Evolutionary conservation across 2,329 filamentous ascomycete genomes (phyloP).

Genomic region (Epicoccum sorghinum): DNA sequence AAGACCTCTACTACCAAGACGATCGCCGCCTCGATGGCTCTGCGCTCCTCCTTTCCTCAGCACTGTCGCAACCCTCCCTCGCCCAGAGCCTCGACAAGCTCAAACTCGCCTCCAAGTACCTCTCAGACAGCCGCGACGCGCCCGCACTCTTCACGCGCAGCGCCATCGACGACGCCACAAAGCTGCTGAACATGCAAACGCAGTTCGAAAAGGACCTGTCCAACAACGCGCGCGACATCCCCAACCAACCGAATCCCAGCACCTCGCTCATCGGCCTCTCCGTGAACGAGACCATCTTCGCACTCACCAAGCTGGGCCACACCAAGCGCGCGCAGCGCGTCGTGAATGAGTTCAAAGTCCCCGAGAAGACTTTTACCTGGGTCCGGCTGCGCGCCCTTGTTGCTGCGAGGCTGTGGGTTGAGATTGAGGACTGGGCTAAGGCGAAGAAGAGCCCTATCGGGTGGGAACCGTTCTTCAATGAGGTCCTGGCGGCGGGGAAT

Average conservation of each 20-base stretch:
- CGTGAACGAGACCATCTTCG: conserved; percentile 90
- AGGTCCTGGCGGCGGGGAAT: conserved; percentile 86
- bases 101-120: conserved; percentile 79
- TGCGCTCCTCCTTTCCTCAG: conserved; percentile 84
- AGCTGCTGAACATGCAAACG: conserved; percentile 84
- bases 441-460: conserved; percentile 87
- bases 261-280: conserved; percentile 79
- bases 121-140: conserved; percentile 82
- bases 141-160: conserved; percentile 72
- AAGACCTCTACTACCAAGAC: conserved; percentile 97
- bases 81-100: conserved; percentile 82
- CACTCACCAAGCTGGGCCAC: conserved; percentile 81
- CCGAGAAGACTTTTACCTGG: conserved; percentile 92
- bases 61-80: conserved; percentile 73
- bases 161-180: conserved; percentile 78
- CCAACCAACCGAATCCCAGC: conserved; percentile 13
- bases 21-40: conserved; percentile 88
- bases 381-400: conserved; percentile 83
- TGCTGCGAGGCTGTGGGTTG: conserved; percentile 87
- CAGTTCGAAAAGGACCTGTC: conserved; percentile 81
- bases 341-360: conserved; percentile 85
- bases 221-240: conserved; percentile 56
- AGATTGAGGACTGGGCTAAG: conserved; percentile 84
- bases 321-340: conserved; percentile 77
- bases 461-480: conserved; percentile 97